A percentile compares a stretch with the other conserved stretches of the same genome.
Evolutionary conservation across 208 protist genomes (phyloP).

Genomic region (Crithidia expoeki): DNA sequence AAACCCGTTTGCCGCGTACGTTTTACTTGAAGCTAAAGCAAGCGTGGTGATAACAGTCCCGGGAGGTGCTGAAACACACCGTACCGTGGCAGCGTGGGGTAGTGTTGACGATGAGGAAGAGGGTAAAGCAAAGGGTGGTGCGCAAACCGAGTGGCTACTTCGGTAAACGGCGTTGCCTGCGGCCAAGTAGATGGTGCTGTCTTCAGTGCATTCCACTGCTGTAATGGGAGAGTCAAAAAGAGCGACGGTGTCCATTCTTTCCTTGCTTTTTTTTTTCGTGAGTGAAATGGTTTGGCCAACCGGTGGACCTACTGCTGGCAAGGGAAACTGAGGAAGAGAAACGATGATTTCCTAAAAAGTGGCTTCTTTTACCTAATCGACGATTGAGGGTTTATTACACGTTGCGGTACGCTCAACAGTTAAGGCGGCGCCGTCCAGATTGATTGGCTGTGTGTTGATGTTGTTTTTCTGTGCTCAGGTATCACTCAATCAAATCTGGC

Average conservation of each 20-base stretch:
- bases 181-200: constrained; percentile 36
- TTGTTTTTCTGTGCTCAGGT: too few species aligned
- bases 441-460: too few species aligned
- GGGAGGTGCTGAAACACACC: constrained; percentile 7
- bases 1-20: too few species aligned
- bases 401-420: too few species aligned
- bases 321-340: too few species aligned
- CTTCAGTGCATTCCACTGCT: constrained; percentile 27
- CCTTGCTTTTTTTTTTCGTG: not conserved
- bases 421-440: too few species aligned
- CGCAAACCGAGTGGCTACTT: not conserved
- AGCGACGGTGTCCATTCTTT: not conserved
- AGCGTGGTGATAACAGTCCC: constrained; percentile 21
- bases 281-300: not conserved
- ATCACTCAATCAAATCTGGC: too few species aligned
- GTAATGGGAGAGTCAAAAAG: constrained; percentile 41
- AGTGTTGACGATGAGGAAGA: not conserved
- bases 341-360: too few species aligned
- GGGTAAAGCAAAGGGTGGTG: not conserved
- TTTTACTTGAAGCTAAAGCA: not conserved
- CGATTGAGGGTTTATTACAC: too few species aligned
- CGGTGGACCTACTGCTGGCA: too few species aligned
- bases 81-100: not conserved
- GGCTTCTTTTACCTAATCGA: too few species aligned
- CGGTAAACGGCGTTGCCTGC: constrained; percentile 43